These are phyloP conservation scores for Pestalotiopsis sp. DNA, from an alignment of 2,329 filamentous ascomycete species.

Conservation along the genomic window DNA sequence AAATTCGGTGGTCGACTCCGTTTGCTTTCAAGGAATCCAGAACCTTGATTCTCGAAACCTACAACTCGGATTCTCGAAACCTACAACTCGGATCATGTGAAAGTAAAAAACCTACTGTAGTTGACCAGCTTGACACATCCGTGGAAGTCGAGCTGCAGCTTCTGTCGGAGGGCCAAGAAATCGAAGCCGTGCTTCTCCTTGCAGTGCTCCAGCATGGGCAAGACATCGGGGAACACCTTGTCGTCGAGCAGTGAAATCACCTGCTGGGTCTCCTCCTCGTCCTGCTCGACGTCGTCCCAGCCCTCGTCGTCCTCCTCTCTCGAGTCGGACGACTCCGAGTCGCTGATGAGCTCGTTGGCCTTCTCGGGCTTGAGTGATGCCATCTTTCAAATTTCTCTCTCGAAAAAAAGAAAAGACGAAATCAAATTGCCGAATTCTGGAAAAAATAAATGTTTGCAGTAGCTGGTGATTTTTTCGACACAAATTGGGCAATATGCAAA, in stretches of 20 bases:
- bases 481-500: constrained; percentile 11
- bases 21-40: background rate
- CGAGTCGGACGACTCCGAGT: constrained; percentile 39
- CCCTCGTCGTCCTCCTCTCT: constrained; percentile 49
- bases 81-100: background rate
- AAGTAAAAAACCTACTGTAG: constrained; percentile 46
- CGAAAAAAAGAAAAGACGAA: background rate
- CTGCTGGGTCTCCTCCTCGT: constrained; percentile 59
- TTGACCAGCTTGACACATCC: constrained; percentile 76
- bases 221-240: constrained; percentile 63
- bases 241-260: constrained; percentile 71
- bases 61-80: background rate
- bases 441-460: background rate
- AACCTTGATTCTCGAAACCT: too few species aligned
- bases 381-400: background rate
- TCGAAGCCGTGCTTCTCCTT: constrained; percentile 69
- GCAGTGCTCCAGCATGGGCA: constrained; percentile 69
- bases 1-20: background rate
- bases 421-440: background rate
- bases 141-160: constrained; percentile 68
- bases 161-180: constrained; percentile 60
- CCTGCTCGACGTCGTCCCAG: constrained; percentile 59
- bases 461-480: background rate
- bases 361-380: constrained; percentile 6
- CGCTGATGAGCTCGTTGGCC: constrained; percentile 25